Evolutionary conservation across 2,329 filamentous ascomycete genomes (phyloP), one percentile per base, ranked within the genome.

Genomic region (Zopfia rhizophila): DNA sequence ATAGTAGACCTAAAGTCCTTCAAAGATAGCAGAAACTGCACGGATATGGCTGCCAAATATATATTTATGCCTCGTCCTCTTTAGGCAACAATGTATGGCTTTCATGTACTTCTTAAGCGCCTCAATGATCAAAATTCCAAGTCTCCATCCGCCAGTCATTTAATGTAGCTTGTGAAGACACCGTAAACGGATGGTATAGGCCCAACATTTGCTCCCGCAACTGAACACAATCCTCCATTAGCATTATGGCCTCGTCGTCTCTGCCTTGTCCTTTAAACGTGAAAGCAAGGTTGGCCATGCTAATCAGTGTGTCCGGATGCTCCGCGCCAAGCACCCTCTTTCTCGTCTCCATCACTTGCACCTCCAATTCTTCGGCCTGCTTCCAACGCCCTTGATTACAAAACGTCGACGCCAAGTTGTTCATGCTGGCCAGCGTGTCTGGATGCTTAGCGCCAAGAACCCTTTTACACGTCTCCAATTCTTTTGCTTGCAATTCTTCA

Each of bases 341-440:
- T 17, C n/a, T 33, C 14, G 11, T 14, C 18, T 21, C 38, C 16
- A 41, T 14, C 11, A 41, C 38, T 45, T 40, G 41, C 21, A 29
- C 21, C 32, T n/a, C 11, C 8, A 41, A 14, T 22, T 16, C 7
- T 8, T 32, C 22, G 12, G 38, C 38, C 27, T 41, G 24, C 11
- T 41, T 41, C 24, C 27, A 41, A n/a, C 38, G 24, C 6, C 38
- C 38, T 43, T 44, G 11, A n/a, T n/a, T n/a, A n/a, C n/a, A n/a
- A n/a, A n/a, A n/a, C n/a, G n/a, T n/a, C n/a, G 27, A 47, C 12
- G 37, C 50, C 21, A 53, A 46, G 31, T 51, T 47, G 27, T 7
- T 23, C 28, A 51, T 39, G 25, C 25, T 38, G 5, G 17, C 35
- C 23, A 50, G 46, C 28, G 46, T 51, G 23, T 22, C 21, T 13